phyloP scores from a whole-genome alignment of 1,139 yeast species.

The Yamadazyma mexicana region DNA sequence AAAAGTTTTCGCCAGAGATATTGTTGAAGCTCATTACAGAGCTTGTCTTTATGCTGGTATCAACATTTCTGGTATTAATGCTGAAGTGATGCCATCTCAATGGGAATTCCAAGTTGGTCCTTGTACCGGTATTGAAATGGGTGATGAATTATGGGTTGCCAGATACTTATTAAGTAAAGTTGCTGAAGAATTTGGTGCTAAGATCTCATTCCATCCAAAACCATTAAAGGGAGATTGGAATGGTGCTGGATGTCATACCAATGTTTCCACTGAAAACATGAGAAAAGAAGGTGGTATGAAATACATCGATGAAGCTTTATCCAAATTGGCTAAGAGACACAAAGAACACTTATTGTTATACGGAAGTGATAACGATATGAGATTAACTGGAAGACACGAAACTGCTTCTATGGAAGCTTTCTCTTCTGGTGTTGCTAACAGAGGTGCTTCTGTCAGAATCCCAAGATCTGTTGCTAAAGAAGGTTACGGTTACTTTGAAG shows the following conservation, averaged over 20 bases:
- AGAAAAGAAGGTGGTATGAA: conserved; percentile 96
- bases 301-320: conserved; percentile 86
- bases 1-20: conserved; percentile 96
- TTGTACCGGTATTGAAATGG: conserved; percentile 92
- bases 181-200: conserved; percentile 98
- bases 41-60: conserved; percentile 95
- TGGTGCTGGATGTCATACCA: conserved; percentile 99
- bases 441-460: conserved; percentile 98
- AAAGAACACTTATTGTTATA: conserved; percentile 92
- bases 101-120: conserved; percentile 99
- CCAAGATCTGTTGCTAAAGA: conserved; percentile 99
- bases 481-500: conserved; percentile 98
- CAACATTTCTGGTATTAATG: conserved; percentile 92
- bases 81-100: conserved; percentile 99
- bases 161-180: conserved; percentile 91
- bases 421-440: conserved; percentile 98
- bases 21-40: conserved; percentile 98
- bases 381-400: conserved; percentile 98
- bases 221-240: conserved; percentile 99
- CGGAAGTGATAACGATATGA: conserved; percentile 91
- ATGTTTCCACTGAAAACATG: conserved; percentile 90
- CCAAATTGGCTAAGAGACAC: conserved; percentile 94
- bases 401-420: conserved; percentile 91
- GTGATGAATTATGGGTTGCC: conserved; percentile 96
- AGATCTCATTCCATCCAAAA: conserved; percentile 98